Evolutionary conservation across 257 asterid species (phyloP).

Genomic region (Solanum acaule): DNA sequence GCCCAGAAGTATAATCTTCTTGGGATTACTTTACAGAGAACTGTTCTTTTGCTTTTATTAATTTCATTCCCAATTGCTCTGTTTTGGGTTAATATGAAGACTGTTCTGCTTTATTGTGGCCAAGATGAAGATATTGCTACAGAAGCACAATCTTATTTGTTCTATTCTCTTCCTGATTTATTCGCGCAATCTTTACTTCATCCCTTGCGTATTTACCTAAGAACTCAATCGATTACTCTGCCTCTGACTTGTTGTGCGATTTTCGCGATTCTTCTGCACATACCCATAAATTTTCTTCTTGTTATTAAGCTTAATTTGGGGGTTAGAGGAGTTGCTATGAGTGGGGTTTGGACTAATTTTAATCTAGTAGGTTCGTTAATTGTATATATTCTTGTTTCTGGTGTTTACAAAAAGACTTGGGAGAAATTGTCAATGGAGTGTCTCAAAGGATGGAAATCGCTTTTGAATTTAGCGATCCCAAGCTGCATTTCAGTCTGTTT

Average conservation of each 20-base stretch:
- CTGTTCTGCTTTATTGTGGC: slow-evolving; percentile 36
- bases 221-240: slow-evolving; percentile 66
- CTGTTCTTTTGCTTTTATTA: slow-evolving; percentile 42
- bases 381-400: slow-evolving; percentile 35
- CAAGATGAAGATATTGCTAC: slow-evolving; percentile 55
- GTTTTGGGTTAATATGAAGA: slow-evolving; percentile 59
- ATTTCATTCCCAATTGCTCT: slow-evolving; percentile 54
- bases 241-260: slow-evolving; percentile 67
- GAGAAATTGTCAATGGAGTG: slow-evolving; percentile 38
- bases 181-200: slow-evolving; percentile 54
- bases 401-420: slow-evolving; percentile 56
- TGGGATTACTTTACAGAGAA: slow-evolving; percentile 58
- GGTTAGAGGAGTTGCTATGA: slow-evolving; percentile 47
- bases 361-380: slow-evolving; percentile 44
- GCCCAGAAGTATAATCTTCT: slow-evolving; percentile 47
- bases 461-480: slow-evolving; percentile 50
- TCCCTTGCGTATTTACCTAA: slow-evolving; percentile 56
- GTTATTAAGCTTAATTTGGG: slow-evolving; percentile 45
- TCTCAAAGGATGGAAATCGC: slow-evolving; percentile 47
- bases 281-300: slow-evolving; percentile 56
- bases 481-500: slow-evolving; percentile 80
- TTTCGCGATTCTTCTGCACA: slow-evolving; percentile 36
- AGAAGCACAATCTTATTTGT: slow-evolving; percentile 45
- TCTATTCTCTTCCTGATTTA: slow-evolving; percentile 58
- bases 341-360: slow-evolving; percentile 58